These are phyloP conservation scores for Starmerella powellii DNA, from an alignment of 805 yeast species.

Conservation along the genomic window DNA sequence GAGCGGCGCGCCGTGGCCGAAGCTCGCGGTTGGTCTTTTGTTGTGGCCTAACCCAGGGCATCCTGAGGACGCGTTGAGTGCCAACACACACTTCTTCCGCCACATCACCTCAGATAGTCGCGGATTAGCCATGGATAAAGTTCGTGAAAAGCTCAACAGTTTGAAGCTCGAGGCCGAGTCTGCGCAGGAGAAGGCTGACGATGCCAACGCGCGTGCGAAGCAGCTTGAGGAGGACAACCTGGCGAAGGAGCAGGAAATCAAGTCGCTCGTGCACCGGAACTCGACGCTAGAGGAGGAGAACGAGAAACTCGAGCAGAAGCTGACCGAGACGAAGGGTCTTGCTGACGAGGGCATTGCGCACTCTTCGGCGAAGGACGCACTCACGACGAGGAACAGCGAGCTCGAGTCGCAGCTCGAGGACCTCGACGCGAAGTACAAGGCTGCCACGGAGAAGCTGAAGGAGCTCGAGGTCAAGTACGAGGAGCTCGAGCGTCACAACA, in stretches of 20 bases:
- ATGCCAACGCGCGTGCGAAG: constrained; percentile 65
- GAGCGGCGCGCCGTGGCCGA: too few species aligned
- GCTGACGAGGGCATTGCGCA: constrained; percentile 85
- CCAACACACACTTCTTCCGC: not conserved
- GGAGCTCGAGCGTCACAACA: constrained; percentile 86
- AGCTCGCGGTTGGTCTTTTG: too few species aligned
- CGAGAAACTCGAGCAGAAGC: constrained; percentile 56
- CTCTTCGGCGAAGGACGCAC: constrained; percentile 80
- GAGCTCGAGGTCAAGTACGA: constrained; percentile 94
- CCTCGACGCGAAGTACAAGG: constrained; percentile 81
- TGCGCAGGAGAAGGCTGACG: constrained; percentile 96
- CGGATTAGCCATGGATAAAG: constrained; percentile 21
- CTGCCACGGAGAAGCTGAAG: constrained; percentile 85
- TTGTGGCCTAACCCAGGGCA: too few species aligned
- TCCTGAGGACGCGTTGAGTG: too few species aligned
- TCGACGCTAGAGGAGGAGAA: constrained; percentile 75
- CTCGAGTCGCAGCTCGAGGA: constrained; percentile 86
- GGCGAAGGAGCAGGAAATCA: constrained; percentile 91
- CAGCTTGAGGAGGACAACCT: constrained; percentile 82
- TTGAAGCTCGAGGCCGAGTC: constrained; percentile 90
- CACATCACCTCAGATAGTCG: not conserved
- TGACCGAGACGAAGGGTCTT: constrained; percentile 64
- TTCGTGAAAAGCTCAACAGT: constrained; percentile 29
- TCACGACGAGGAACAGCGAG: constrained; percentile 75
- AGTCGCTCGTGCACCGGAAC: constrained; percentile 83